A percentile compares a stretch with the other conserved stretches of the same genome.
Evolutionary conservation across 257 asterid genomes (phyloP).

Genomic region (Capsicum baccatum): DNA sequence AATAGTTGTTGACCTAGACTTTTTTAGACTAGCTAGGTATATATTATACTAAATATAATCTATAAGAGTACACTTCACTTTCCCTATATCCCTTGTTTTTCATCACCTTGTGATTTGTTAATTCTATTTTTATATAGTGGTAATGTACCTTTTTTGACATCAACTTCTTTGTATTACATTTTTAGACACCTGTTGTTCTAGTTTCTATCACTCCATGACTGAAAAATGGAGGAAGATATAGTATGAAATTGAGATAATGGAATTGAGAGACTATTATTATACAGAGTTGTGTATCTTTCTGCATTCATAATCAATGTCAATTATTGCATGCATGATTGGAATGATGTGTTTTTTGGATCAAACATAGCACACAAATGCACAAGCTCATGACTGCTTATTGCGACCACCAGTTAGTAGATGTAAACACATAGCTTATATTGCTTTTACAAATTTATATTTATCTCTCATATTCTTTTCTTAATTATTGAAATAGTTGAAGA

Average conservation of each 20-base stretch:
- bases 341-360: conserved; percentile 63
- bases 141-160: background rate
- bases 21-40: no score
- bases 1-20: no score
- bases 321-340: conserved; percentile 39
- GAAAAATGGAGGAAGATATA: background rate
- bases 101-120: no score
- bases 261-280: background rate
- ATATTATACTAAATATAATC: no score
- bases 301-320: background rate
- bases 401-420: conserved; percentile 60
- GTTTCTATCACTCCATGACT: background rate
- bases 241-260: background rate
- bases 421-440: background rate
- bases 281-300: background rate
- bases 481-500: conserved; percentile 37
- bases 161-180: background rate
- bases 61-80: no score
- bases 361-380: conserved; percentile 66
- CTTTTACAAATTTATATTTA: background rate
- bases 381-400: conserved; percentile 81
- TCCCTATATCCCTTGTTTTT: no score
- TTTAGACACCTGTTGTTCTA: background rate
- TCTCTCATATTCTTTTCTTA: background rate
- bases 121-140: no score